Percentiles rank a stretch among this genome's conserved stretches.
phyloP scores from a whole-genome alignment of 2,329 filamentous ascomycete species.

The Chaetomiaceae sp. region DNA sequence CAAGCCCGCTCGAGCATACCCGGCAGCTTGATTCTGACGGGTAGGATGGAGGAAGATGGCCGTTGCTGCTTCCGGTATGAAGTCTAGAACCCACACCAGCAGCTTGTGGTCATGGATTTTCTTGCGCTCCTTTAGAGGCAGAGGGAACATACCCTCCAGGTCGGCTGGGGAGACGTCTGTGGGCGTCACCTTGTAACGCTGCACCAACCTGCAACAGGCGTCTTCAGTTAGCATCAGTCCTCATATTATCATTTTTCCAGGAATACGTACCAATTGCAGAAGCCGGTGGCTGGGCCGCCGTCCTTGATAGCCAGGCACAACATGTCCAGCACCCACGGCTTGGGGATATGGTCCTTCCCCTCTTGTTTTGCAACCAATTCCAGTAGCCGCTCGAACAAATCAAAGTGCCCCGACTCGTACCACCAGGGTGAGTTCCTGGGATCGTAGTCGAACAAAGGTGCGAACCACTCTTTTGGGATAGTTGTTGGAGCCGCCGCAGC shows the following conservation, averaged over 20 bases:
- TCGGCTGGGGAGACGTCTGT: not conserved
- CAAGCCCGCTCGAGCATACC: not conserved
- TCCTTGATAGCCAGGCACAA: not conserved
- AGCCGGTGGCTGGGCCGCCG: not conserved
- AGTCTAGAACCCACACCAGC: not conserved
- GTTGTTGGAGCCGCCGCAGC: no score
- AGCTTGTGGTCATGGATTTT: no score
- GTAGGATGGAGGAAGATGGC: no score
- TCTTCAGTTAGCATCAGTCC: not conserved
- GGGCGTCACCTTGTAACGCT: not conserved
- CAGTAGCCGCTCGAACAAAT: not conserved
- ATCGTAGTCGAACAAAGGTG: not conserved
- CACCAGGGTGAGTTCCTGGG: not conserved
- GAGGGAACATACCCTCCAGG: not conserved
- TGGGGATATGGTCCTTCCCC: not conserved
- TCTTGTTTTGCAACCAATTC: not conserved
- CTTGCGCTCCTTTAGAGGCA: not conserved
- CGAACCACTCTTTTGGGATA: not conserved
- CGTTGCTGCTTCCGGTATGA: not conserved
- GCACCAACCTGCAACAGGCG: not conserved
- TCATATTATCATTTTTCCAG: no score
- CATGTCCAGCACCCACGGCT: not conserved
- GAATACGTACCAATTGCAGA: constrained; percentile 1
- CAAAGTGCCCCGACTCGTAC: not conserved
- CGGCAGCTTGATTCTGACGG: not conserved